Conservation (phyloP, 176 grass and related monocot genomes). For the Carex cristatella region DNA sequence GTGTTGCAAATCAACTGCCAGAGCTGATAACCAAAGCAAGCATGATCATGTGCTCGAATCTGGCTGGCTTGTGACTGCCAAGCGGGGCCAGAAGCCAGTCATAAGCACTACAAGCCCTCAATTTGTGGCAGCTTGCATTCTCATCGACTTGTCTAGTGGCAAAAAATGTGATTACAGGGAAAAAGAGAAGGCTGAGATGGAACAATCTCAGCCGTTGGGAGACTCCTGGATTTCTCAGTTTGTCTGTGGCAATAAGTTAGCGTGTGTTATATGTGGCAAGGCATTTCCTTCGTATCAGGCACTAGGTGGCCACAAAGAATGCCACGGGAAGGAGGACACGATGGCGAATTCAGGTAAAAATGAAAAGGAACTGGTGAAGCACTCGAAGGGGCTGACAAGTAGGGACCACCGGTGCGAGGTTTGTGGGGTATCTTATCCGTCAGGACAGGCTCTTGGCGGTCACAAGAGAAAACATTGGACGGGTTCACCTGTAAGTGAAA, state of each 20-base stretch:
- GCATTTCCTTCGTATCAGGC: slow-evolving; percentile 7
- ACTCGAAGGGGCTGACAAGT: neutral
- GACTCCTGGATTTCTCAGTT: neutral
- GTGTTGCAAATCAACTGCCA: slow-evolving; percentile 1
- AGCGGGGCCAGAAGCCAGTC: slow-evolving; percentile 2
- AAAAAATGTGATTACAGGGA: neutral
- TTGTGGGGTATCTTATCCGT: neutral
- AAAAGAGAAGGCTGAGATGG: neutral
- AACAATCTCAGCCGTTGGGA: neutral
- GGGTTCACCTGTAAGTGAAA: neutral
- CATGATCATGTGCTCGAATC: neutral
- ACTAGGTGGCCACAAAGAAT: neutral
- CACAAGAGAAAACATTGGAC: slow-evolving; percentile 18
- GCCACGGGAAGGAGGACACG: slow-evolving; percentile 6
- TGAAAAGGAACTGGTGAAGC: neutral
- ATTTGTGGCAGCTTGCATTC: slow-evolving; percentile 9
- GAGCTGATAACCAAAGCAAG: neutral
- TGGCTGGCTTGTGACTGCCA: slow-evolving; percentile 12
- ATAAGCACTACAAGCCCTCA: neutral
- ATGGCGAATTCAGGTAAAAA: neutral
- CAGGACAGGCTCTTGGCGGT: slow-evolving; percentile 14
- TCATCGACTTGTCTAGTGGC: neutral
- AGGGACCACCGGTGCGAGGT: neutral
- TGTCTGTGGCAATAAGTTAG: neutral
- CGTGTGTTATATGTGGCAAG: neutral